Conservation (phyloP, 75 land plant species). For the Sequoia sempervirens region DNA sequence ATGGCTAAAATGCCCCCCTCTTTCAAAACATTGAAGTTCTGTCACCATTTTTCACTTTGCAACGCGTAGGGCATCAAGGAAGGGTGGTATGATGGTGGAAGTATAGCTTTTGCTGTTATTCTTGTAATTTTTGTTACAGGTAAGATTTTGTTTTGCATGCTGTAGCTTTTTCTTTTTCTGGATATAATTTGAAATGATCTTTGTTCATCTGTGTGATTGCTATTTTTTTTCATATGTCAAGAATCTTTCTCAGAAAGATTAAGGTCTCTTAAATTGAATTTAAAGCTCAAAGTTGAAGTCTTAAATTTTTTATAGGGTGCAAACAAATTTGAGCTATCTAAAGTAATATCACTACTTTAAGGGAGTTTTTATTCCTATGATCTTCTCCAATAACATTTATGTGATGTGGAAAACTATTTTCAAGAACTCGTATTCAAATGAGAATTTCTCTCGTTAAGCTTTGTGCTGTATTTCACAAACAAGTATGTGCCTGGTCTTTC, state of each 20-base stretch:
- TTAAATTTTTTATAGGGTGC: no score
- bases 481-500: background rate
- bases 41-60: background rate
- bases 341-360: background rate
- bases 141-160: conserved; percentile 7
- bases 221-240: background rate
- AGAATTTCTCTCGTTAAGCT: background rate
- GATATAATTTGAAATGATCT: background rate
- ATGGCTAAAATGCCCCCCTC: background rate
- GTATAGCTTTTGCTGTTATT: conserved; percentile 84
- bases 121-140: conserved; percentile 86
- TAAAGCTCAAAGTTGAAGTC: background rate
- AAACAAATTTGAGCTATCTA: background rate
- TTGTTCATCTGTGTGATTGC: background rate
- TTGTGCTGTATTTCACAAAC: background rate
- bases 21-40: background rate
- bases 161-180: background rate
- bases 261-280: background rate
- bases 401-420: background rate
- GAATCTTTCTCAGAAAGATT: background rate
- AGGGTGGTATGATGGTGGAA: conserved; percentile 98
- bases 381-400: background rate
- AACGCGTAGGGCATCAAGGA: conserved; percentile 52
- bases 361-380: background rate
- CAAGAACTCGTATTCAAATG: background rate